A percentile compares a stretch with the other conserved stretches of the same genome.
These are phyloP conservation scores for Balansia obtecta DNA, from an alignment of 2,329 filamentous ascomycete species.

Conservation along the genomic window DNA sequence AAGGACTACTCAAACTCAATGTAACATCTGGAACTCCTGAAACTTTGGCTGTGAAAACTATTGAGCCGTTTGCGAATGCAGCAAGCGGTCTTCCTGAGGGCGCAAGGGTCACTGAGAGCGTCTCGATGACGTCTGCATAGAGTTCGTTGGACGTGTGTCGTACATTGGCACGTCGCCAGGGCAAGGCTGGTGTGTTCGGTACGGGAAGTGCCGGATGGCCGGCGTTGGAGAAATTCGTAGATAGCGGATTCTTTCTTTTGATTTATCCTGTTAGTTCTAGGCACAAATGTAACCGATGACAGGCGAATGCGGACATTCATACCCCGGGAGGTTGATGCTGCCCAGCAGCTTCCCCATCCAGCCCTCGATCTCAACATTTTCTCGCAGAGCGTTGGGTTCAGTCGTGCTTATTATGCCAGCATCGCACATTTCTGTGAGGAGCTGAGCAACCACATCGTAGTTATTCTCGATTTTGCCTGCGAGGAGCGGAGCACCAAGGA, in stretches of 20 bases:
- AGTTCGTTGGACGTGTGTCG: slow-evolving; percentile 94
- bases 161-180: slow-evolving; percentile 86
- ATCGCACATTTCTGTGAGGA: slow-evolving; percentile 94
- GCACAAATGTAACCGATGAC: not conserved
- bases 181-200: slow-evolving; percentile 46
- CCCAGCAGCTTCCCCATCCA: slow-evolving; percentile 82
- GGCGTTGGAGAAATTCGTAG: slow-evolving; percentile 25
- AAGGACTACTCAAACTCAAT: slow-evolving; percentile 66
- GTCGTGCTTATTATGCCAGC: slow-evolving; percentile 80
- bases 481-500: slow-evolving; percentile 76
- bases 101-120: slow-evolving; percentile 73
- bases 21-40: slow-evolving; percentile 89
- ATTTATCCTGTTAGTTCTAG: slow-evolving; percentile 5
- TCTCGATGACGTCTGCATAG: slow-evolving; percentile 92
- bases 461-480: slow-evolving; percentile 76
- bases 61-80: slow-evolving; percentile 80
- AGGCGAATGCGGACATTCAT: slow-evolving; percentile 10
- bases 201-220: slow-evolving; percentile 27
- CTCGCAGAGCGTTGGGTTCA: slow-evolving; percentile 82
- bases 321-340: slow-evolving; percentile 74
- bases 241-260: slow-evolving; percentile 28
- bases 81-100: slow-evolving; percentile 80
- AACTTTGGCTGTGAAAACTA: slow-evolving; percentile 90
- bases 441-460: slow-evolving; percentile 88
- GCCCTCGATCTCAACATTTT: slow-evolving; percentile 83